A percentile compares a stretch with the other conserved stretches of the same genome.
Evolutionary conservation across 208 protist species (phyloP).

Genomic region (Trypanosomatidae sp.): DNA sequence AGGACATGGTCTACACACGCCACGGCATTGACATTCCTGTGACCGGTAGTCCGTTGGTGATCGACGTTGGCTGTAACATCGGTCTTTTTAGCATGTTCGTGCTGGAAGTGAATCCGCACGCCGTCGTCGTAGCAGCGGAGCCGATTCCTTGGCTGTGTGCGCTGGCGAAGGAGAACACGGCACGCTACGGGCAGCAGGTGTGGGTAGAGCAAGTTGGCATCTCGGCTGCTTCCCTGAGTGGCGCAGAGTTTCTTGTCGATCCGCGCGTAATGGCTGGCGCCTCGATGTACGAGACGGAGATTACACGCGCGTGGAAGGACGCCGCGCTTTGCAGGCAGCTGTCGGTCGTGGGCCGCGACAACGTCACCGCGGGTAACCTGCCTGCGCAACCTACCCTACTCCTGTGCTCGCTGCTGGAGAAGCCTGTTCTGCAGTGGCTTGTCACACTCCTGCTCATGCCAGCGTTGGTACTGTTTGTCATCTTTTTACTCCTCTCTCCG

Average conservation of each 20-base stretch:
- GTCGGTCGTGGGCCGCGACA: slow-evolving; percentile 22
- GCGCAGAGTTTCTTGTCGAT: slow-evolving; percentile 22
- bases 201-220: slow-evolving; percentile 27
- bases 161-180: slow-evolving; percentile 26
- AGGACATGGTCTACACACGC: slow-evolving; percentile 29
- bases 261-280: slow-evolving; percentile 33
- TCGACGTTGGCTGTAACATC: slow-evolving; percentile 49
- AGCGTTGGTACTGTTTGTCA: slow-evolving; percentile 15
- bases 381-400: slow-evolving; percentile 11
- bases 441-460: slow-evolving; percentile 11
- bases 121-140: slow-evolving; percentile 40
- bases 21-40: slow-evolving; percentile 25
- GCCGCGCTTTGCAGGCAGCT: slow-evolving; percentile 13
- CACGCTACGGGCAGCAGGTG: slow-evolving; percentile 10
- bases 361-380: slow-evolving; percentile 19
- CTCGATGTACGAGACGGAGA: slow-evolving; percentile 26
- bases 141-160: slow-evolving; percentile 23
- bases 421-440: slow-evolving; percentile 15
- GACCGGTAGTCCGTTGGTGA: slow-evolving; percentile 23
- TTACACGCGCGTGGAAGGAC: slow-evolving; percentile 21
- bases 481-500: slow-evolving; percentile 19
- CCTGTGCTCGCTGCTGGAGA: slow-evolving; percentile 23
- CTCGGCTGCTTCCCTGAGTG: not conserved
- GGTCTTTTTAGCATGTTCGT: slow-evolving; percentile 41
- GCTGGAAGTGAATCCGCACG: slow-evolving; percentile 11